A percentile compares a stretch with the other conserved stretches of the same genome.
Conservation (phyloP, 208 protist species). For the Trypanosoma melophagium region DNA sequence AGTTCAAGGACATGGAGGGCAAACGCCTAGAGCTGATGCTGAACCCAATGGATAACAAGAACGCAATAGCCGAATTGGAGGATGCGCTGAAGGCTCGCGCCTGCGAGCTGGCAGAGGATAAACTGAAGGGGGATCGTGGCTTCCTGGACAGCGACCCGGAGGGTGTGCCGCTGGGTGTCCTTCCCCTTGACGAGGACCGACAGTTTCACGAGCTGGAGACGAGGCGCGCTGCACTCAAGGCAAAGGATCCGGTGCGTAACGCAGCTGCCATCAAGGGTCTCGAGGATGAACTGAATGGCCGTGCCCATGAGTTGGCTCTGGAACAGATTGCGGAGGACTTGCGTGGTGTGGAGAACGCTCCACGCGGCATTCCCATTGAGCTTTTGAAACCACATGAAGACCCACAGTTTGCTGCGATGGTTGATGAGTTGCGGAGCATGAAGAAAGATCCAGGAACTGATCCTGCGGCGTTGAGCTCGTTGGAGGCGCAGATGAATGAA, state of each 20-base stretch:
- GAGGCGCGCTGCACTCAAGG: constrained; percentile 52
- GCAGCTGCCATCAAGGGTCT: constrained; percentile 48
- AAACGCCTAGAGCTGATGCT: too few relatives aligned
- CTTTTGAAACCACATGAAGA: constrained; percentile 60
- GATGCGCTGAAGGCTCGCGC: constrained; percentile 59
- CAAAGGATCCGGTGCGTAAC: constrained; percentile 50
- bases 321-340: constrained; percentile 72
- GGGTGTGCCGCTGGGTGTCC: constrained; percentile 54
- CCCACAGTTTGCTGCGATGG: constrained; percentile 40
- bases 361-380: constrained; percentile 57
- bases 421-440: constrained; percentile 46
- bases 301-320: constrained; percentile 57
- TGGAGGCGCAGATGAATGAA: constrained; percentile 67
- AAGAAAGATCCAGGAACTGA: constrained; percentile 47
- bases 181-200: constrained; percentile 51
- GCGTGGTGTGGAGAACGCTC: constrained; percentile 47
- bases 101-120: constrained; percentile 48
- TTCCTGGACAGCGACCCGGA: constrained; percentile 64
- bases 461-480: constrained; percentile 34
- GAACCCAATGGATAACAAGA: constrained; percentile 48
- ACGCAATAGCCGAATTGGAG: constrained; percentile 65
- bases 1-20: too few relatives aligned
- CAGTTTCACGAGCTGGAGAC: constrained; percentile 51
- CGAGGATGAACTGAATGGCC: constrained; percentile 62
- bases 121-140: constrained; percentile 48